phyloP scores from a whole-genome alignment of 1,139 yeast species.

The Hansenula lynferdii region DNA sequence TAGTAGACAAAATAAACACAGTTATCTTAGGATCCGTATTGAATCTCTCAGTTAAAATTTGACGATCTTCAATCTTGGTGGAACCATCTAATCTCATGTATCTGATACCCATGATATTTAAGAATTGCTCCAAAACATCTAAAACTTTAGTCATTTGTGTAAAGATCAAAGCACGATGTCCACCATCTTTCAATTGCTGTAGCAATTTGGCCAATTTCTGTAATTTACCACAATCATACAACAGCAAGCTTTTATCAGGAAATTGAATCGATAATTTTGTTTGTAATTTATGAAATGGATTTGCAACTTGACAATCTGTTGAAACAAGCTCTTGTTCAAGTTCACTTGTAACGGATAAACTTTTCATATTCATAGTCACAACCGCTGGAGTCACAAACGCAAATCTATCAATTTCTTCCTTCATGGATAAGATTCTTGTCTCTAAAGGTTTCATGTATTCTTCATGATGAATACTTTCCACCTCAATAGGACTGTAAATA shows the following conservation, averaged over 20 bases:
- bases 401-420: slow-evolving; percentile 60
- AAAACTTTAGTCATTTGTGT: slow-evolving; percentile 98
- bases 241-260: slow-evolving; percentile 89
- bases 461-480: slow-evolving; percentile 11
- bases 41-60: slow-evolving; percentile 86
- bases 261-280: slow-evolving; percentile 89
- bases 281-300: slow-evolving; percentile 82
- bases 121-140: slow-evolving; percentile 88
- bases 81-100: slow-evolving; percentile 97
- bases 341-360: slow-evolving; percentile 30
- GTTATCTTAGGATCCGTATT: slow-evolving; percentile 84
- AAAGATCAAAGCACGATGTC: slow-evolving; percentile 92
- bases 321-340: slow-evolving; percentile 17
- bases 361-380: slow-evolving; percentile 72
- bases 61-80: slow-evolving; percentile 95
- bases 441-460: slow-evolving; percentile 30
- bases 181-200: slow-evolving; percentile 73
- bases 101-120: slow-evolving; percentile 91
- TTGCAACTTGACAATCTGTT: slow-evolving; percentile 27
- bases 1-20: slow-evolving; percentile 86
- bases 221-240: slow-evolving; percentile 95
- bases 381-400: slow-evolving; percentile 88
- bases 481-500: slow-evolving; percentile 12
- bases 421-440: slow-evolving; percentile 30
- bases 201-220: slow-evolving; percentile 76